Evolutionary conservation across 768 basidiomycete genomes (phyloP), one percentile per base, ranked within the genome.

Genomic region (Naematelia aurantialba): DNA sequence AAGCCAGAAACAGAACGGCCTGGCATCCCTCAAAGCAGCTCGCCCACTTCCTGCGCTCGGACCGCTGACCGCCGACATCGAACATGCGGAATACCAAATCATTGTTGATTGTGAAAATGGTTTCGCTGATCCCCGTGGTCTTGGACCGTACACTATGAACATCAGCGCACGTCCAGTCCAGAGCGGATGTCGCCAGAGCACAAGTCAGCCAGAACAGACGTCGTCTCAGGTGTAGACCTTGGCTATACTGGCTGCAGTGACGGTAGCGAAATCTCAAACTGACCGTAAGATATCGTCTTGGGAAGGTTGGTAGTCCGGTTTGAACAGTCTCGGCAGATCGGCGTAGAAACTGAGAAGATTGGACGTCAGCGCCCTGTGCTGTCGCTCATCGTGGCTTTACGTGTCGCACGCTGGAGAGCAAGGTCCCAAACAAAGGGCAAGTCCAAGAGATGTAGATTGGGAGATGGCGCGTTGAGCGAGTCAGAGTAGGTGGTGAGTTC

Each of bases 1-100:
- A 89, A 67, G 91, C 90, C 66, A 94, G 75, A 79, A 97, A 97
- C 52, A 96, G 78, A 54, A 97, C 93, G 62, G 88, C 88, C 2
- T 91, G 93, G 53, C 94, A 91, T 70, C 93, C 89, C 79, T 92
- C 89, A 29, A 71, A 67, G 47, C 66, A 65, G 26, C 53, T 60
- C 10, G 68, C 66, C 68, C 66, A 75, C 58, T 62, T 66, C 29
- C 58, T 53, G 39, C 61, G 45, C 45, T 65, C 61, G 17, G 56
- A 61, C 52, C 93, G 90, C 80, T 96, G 92, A 4, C 92, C 92
- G 47, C 80, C 80, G 26, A 81, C 92, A 70, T 96, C 92, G 56
- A 96, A 88, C 87, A 97, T 89, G 55, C 91, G 56, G 52, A 63
- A 60, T 17, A 55, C 55, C 13, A 63, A 46, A 45, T 72, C 64